phyloP scores from a whole-genome alignment of 306 rosid species.

The Casuarina cunninghamiana region DNA sequence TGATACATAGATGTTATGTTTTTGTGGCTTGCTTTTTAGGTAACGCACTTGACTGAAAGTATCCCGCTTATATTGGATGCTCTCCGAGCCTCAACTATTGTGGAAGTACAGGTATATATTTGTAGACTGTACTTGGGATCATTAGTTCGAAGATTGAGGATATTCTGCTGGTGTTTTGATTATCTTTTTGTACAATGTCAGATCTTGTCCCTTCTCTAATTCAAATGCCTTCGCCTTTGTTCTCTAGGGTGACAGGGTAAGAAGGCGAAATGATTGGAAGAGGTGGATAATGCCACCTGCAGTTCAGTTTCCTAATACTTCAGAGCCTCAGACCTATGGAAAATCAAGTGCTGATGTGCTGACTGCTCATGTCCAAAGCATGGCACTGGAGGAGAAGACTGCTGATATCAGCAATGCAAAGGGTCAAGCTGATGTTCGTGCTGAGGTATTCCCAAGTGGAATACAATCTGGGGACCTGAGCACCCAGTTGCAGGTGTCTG shows the following conservation, averaged over 20 bases:
- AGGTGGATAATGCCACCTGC: conserved; percentile 65
- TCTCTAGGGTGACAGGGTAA: conserved; percentile 72
- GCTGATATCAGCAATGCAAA: conserved; percentile 19
- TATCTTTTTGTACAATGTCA: neutral
- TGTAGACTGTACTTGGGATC: conserved; percentile 16
- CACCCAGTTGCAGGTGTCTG: conserved; percentile 37
- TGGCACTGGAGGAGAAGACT: conserved; percentile 44
- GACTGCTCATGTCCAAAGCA: conserved; percentile 45
- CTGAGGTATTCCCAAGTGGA: conserved; percentile 31
- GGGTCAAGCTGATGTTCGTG: conserved; percentile 22
- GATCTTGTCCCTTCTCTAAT: conserved; percentile 12
- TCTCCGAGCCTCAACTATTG: conserved; percentile 49
- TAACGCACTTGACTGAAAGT: conserved; percentile 66
- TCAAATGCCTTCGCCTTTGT: conserved; percentile 4
- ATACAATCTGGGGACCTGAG: conserved; percentile 30
- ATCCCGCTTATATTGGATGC: conserved; percentile 66
- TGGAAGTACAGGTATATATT: conserved; percentile 77
- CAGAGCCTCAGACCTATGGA: conserved; percentile 36
- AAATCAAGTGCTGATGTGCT: conserved; percentile 42
- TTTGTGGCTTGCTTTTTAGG: conserved; percentile 40
- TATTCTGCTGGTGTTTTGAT: neutral
- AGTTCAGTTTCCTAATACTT: conserved; percentile 37
- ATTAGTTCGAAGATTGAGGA: conserved; percentile 1
- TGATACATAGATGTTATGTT: neutral
- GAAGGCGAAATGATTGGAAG: conserved; percentile 67